Evolutionary conservation across 352 stramenopile genomes (phyloP), one percentile per base, ranked within the genome.

Genomic region (Phytopythium chamaehyphon): DNA sequence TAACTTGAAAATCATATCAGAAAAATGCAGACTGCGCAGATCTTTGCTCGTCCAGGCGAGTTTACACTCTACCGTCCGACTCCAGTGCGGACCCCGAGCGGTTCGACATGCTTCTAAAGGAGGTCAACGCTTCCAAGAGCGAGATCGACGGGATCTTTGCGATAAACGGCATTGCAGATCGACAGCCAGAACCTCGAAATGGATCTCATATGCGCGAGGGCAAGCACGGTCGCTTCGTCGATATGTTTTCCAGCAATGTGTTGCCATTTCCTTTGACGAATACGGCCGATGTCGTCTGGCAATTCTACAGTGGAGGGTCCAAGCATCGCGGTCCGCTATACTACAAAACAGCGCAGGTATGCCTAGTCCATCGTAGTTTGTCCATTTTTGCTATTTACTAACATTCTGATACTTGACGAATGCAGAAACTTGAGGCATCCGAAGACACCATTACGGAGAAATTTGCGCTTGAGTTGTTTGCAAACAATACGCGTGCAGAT

Each of bases 381-480:
- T 10, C n/a, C 39, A 0, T 14, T 21, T 12, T 2, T 43, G 15
- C 16, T 21, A 6, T 26, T 44, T n/a, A n/a, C n/a, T n/a, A n/a
- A n/a, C n/a, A n/a, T n/a, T n/a, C n/a, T n/a, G n/a, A n/a, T n/a
- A 22, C 22, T 26, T 26, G 39, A 16, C n/a, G 18, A 44, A 10
- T 43, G 8, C 39, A 44, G 18, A 14, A 14, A 10, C n/a, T 44
- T 11, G 18, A 19, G n/a, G 5, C 28, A 33, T 26, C 26, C n/a
- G 19, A 40, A n/a, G 16, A 64, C 51, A 71, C 62, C 5, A 57
- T 71, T 22, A 59, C 59, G 18, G 55, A 71, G 37, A 56, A 65
- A 47, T 65, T 68, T 40, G 59, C 55, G 2, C 62, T 68, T 42
- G 59, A 71, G 24, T 36, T 71, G 23, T 58, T 55, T 23, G 57